Base-by-base conservation (phyloP, 2,329 filamentous ascomycete genomes). In the Trichoderma brevicompactum region DNA sequence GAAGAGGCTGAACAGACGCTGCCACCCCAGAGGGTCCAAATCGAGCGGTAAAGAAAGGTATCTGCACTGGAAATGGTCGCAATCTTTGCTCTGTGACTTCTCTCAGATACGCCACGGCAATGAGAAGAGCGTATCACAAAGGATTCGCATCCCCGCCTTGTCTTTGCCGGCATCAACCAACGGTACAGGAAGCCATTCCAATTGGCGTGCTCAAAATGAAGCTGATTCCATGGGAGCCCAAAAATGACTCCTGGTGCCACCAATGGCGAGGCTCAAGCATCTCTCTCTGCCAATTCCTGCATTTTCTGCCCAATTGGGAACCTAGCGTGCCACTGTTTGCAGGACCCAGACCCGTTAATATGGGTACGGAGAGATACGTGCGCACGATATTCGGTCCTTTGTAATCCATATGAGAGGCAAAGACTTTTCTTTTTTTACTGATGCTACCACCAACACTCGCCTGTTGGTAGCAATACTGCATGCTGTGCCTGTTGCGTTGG, bases 301-400 rank as follows among this genome's bases (percentile, higher is more conserved):
- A 44, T 36, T 36, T 46, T 44, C 23, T 53, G 32, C 59, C 59
- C 49, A 62, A 62, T 54, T 54, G 46, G 40, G 32, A 63, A 44
- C 28, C 41, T 54, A n/a, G 59, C 12, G 12, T 32, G 59, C 38
- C 40, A 15, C 58, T 32, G 13, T 41, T 32, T 61, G 58, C 58
- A 50, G 58, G 58, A 52, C 38, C 43, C 28, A 17, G 58, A n/a
- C 46, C 58, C 59, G 15, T 53, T 62, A 46, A 54, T 53, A 63
- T 63, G 49, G 60, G 40, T 46, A 62, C 59, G 19, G 46, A 36
- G 48, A 41, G 46, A 61, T 61, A 32, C 46, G 46, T 61, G 46
- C 58, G 58, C 38, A 40, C 49, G 38, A 54, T 54, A 63, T 53
- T 63, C 60, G 60, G 60, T 54, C 60, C 60, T 63, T 63, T 63